phyloP scores from a whole-genome alignment of 2,329 filamentous ascomycete species.

The Arthrinium phaeospermum region DNA sequence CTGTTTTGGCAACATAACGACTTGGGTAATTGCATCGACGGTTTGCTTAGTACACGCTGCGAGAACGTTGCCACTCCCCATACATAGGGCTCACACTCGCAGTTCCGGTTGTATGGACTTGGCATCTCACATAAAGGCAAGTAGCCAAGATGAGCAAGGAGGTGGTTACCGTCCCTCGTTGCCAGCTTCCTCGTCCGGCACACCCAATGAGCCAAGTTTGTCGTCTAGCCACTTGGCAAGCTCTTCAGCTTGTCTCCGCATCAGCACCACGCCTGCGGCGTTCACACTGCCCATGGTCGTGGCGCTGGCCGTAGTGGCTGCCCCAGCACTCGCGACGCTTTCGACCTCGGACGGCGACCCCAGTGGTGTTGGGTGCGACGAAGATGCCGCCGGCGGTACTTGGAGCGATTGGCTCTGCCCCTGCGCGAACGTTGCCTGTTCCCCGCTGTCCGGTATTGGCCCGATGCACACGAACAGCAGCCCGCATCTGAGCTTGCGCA shows the following conservation, averaged over 20 bases:
- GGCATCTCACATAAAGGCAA: conserved; percentile 4
- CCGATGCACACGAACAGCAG: conserved; percentile 68
- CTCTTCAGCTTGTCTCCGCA: conserved; percentile 63
- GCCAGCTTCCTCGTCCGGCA: conserved; percentile 56
- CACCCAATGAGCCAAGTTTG: conserved; percentile 58
- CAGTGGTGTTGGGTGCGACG: conserved; percentile 39
- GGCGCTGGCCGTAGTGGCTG: conserved; percentile 50
- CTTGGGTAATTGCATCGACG: background rate
- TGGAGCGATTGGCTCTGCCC: conserved; percentile 30
- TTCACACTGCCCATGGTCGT: conserved; percentile 42
- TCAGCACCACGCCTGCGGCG: conserved; percentile 54
- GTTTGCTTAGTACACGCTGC: background rate
- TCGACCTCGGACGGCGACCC: conserved; percentile 51
- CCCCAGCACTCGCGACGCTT: conserved; percentile 53
- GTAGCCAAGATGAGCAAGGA: background rate
- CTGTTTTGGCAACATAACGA: background rate
- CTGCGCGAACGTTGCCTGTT: conserved; percentile 27
- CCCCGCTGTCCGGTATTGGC: conserved; percentile 42
- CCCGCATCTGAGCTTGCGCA: conserved; percentile 62
- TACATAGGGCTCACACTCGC: background rate
- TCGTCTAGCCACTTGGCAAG: conserved; percentile 65
- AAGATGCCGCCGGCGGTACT: conserved; percentile 27
- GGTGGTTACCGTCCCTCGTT: conserved; percentile 32
- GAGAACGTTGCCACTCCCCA: background rate
- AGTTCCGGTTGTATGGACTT: conserved; percentile 2